These are phyloP conservation scores for Dinochytrium kinnereticum DNA, from an alignment of 371 early-diverging fungal species.

Conservation along the genomic window DNA sequence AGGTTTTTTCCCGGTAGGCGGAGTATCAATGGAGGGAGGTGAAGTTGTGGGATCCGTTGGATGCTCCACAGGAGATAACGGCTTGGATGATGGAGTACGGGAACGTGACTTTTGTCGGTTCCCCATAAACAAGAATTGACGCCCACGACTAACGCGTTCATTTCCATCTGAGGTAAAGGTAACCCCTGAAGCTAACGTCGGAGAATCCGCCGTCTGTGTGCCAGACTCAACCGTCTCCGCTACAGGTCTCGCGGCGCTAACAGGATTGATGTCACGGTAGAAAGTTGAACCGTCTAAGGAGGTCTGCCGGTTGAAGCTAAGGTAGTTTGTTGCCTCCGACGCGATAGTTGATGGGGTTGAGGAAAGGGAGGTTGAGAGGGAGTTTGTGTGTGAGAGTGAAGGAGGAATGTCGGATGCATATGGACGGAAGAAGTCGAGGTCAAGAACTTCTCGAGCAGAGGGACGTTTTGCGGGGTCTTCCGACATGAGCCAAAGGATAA, in stretches of 20 bases:
- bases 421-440: conserved; percentile 62
- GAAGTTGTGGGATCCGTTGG: neutral
- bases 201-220: neutral
- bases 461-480: conserved; percentile 74
- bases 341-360: neutral
- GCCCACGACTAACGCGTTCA: neutral
- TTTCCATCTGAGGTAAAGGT: too few relatives aligned
- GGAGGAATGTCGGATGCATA: neutral
- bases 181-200: neutral
- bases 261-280: too few relatives aligned
- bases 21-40: neutral
- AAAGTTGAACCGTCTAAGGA: too few relatives aligned
- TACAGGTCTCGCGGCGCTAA: neutral
- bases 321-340: too few relatives aligned
- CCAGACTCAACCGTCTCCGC: too few relatives aligned
- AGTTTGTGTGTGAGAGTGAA: neutral
- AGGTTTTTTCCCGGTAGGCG: neutral
- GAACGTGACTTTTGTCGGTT: neutral
- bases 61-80: neutral
- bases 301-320: too few relatives aligned
- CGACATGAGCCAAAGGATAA: conserved; percentile 79
- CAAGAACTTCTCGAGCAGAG: conserved; percentile 73
- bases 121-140: neutral
- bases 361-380: neutral
- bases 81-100: neutral